Evolutionary conservation across 495 filamentous ascomycete species (phyloP).

Genomic region (Penicillium chermesinum): DNA sequence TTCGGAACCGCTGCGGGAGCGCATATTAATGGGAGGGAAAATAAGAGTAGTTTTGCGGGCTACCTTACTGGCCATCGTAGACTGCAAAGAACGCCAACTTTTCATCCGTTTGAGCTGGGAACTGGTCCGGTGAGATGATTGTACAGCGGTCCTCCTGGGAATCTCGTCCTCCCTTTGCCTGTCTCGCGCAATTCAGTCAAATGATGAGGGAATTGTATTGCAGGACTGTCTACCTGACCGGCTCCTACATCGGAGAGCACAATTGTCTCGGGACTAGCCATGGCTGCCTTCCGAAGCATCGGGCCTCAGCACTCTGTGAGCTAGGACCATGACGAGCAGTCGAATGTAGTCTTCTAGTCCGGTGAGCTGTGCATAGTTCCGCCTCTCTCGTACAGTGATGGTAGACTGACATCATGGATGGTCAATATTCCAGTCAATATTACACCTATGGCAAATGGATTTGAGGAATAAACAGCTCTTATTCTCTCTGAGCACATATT

Average conservation of each 20-base stretch:
- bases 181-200: slow-evolving; percentile 5
- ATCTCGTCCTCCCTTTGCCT: slow-evolving; percentile 31
- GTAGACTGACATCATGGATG: slow-evolving; percentile 29
- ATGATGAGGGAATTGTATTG: not conserved
- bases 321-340: slow-evolving; percentile 12
- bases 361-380: too few species aligned
- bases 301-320: slow-evolving; percentile 17
- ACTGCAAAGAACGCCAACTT: slow-evolving; percentile 36
- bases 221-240: slow-evolving; percentile 22
- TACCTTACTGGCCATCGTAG: slow-evolving; percentile 40
- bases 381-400: slow-evolving; percentile 16
- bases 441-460: not conserved
- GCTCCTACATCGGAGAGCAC: slow-evolving; percentile 31
- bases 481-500: too few species aligned
- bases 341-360: not conserved
- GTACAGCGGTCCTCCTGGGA: slow-evolving; percentile 33
- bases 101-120: slow-evolving; percentile 25
- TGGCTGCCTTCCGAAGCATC: slow-evolving; percentile 21
- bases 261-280: slow-evolving; percentile 23
- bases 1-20: slow-evolving; percentile 27
- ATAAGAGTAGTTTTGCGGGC: not conserved
- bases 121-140: slow-evolving; percentile 28
- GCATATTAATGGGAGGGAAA: slow-evolving; percentile 3
- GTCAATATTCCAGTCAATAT: not conserved
- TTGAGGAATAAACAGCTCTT: not conserved